phyloP scores from a whole-genome alignment of 139 green algal species.

The Chlorella sorokiniana region DNA sequence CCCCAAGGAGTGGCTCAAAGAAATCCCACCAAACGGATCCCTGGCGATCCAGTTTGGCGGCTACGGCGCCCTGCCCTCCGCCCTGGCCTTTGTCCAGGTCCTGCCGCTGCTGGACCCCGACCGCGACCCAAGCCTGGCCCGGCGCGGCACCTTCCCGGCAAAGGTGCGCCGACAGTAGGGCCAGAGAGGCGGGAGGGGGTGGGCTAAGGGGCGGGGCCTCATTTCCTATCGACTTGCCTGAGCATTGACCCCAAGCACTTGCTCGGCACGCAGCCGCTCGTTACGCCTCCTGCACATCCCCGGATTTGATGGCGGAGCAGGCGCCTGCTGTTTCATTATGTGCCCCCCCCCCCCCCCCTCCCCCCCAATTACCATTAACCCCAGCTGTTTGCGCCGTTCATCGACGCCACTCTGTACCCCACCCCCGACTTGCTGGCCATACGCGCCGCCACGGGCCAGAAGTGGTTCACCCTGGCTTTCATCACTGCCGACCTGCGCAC shows the following conservation, averaged over 20 bases:
- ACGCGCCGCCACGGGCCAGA: neutral
- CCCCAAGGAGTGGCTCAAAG: slow-evolving; percentile 12
- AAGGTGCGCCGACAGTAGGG: slow-evolving; percentile 2
- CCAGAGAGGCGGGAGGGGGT: too few relatives aligned
- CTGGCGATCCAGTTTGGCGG: slow-evolving; percentile 7
- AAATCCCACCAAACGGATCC: neutral
- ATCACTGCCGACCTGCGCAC: neutral
- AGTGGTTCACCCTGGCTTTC: slow-evolving; percentile 30
- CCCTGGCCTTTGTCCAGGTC: too few relatives aligned
- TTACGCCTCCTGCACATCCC: too few relatives aligned
- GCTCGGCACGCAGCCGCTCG: too few relatives aligned
- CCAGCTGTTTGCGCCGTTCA: slow-evolving; percentile 19
- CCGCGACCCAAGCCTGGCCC: slow-evolving; percentile 19
- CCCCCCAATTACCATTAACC: too few relatives aligned
- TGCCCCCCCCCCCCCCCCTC: neutral
- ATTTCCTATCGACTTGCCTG: too few relatives aligned
- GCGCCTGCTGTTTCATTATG: too few relatives aligned
- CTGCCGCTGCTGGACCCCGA: slow-evolving; percentile 22
- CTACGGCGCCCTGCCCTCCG: neutral
- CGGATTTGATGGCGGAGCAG: too few relatives aligned
- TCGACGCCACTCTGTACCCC: neutral
- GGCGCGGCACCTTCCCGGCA: neutral
- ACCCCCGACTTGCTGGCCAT: slow-evolving; percentile 6
- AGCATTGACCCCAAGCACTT: too few relatives aligned
- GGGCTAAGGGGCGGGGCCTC: too few relatives aligned